Base-by-base conservation (phyloP, 768 basidiomycete species). In the Crepidotus variabilis region DNA sequence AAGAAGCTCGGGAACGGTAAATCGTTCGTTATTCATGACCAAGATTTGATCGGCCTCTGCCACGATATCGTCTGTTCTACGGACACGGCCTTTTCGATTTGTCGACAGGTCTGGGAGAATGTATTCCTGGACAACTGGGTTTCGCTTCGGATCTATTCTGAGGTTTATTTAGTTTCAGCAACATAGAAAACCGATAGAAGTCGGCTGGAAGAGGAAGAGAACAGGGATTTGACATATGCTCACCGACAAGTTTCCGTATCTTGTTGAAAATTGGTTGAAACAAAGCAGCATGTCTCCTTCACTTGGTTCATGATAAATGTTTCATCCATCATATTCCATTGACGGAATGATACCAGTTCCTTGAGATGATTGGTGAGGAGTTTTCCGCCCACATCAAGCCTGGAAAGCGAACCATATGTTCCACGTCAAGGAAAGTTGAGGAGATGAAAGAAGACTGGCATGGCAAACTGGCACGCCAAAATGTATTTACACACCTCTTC, bases 251-350 rank as follows among this genome's bases (percentile, higher is more conserved):
- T 71, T 70, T 94, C 88, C 55, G 93, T 73, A 71, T 97, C 94
- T 48, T 69, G 67, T 57, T 77, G 78, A 75, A 90, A 94, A 65
- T 86, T 73, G 18, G 75, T 74, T 11, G 92, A 86, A 54, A 96
- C 88, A 70, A 87, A 97, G 72, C 93, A 94, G 68, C 92, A 94
- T 14, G 82, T 71, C 70, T 98, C 94, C 70, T 96, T 94, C 64
- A 93, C 88, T 64, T 89, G 82, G 73, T 96, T 94, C 78, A 97
- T 87, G 67, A 98, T 90, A 69, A 88, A 84, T 2, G 93, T 95
- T 69, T 98, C 89, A 65, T 97, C 94, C 87, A 95, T 94, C 91
- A 98, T 93, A 70, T 98, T 92, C 91, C 92, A 98, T 67, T 98
- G 95, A 46, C 96, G 86, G 69, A 90, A 98, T 11, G 94, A 96